Evolutionary conservation across 2,329 filamentous ascomycete species (phyloP).

Genomic region (Colletotrichum lupini): DNA sequence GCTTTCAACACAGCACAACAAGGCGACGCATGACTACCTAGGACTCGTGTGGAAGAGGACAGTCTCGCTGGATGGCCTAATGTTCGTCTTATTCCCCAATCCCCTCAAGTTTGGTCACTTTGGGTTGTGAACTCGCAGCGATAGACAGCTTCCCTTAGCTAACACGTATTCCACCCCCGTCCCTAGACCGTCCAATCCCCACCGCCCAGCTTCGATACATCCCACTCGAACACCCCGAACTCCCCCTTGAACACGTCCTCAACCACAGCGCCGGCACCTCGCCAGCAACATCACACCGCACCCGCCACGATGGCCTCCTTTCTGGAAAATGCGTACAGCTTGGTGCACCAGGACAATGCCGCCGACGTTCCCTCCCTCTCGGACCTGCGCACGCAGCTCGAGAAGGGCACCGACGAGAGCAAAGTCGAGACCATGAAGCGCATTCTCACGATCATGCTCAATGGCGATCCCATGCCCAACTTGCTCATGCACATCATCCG

Average conservation of each 20-base stretch:
- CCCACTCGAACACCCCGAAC: conserved; percentile 29
- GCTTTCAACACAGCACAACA: conserved; percentile 38
- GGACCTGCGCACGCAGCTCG: conserved; percentile 91
- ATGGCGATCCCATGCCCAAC: conserved; percentile 94
- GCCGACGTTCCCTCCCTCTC: conserved; percentile 90
- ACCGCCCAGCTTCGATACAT: conserved; percentile 36
- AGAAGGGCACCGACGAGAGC: conserved; percentile 92
- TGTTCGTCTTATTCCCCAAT: conserved; percentile 3
- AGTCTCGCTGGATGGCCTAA: conserved; percentile 24
- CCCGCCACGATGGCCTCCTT: conserved; percentile 86
- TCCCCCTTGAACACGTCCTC: conserved; percentile 34
- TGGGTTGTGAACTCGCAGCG: conserved; percentile 3
- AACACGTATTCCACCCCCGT: conserved; percentile 36
- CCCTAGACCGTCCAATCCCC: conserved; percentile 35
- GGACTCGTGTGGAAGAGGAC: conserved; percentile 26
- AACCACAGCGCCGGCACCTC: conserved; percentile 38
- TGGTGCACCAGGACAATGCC: conserved; percentile 97
- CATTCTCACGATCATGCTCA: conserved; percentile 97
- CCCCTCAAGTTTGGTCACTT: background rate
- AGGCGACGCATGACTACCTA: conserved; percentile 33
- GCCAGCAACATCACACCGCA: conserved; percentile 36
- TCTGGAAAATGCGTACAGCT: conserved; percentile 93
- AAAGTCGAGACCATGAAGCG: conserved; percentile 97
- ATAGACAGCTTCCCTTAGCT: conserved; percentile 29
- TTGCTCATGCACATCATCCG: conserved; percentile 99